Base-by-base conservation (phyloP, 345 rosid genomes). In the Linum usitatissimum region DNA sequence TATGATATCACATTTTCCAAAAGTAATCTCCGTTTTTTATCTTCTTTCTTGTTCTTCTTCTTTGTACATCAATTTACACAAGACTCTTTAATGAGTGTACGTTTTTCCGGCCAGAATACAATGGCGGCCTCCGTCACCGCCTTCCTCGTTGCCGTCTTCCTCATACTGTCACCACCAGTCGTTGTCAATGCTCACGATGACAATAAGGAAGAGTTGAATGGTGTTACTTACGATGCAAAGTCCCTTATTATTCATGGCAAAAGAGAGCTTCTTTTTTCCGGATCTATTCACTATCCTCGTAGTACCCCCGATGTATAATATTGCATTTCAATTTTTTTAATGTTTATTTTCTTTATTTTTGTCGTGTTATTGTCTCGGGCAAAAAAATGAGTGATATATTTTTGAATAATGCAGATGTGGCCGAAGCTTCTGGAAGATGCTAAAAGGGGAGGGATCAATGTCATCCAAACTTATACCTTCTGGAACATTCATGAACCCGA, bases 231-330 rank as follows among this genome's bases (percentile, higher is more conserved):
- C 57, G 97, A 91, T 62, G 82, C 74, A 38, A 73, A 85, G 66
- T 81, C 94, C 6, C 60, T 86, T 62, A 79, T 83, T 73, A 68
- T 88, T 64, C 72, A 86, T 64, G 96, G 86, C 15, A 51, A 80
- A 39, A 78, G 77, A 42, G 73, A 76, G 71, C 69, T 91, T 68
- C 80, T 91, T 18, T 81, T 86, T 77, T 88, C 91, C 9, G 91
- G 91, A n/a, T 86, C 97, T 4, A 81, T 88, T 70, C 97, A 90
- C 73, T 87, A 90, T 60, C 78, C 96, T 69, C 87, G 96, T n/a
- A 90, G 93, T 63, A 76, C 90, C 9, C 90, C 91, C 5, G 77
- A 83, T 63, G 97, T 84, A 77, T 71, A 21, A 45, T 45, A 23
- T 45, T 0, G 3, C 38, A 28, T 7, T 42, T 36, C 28, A 18